Base-by-base conservation (phyloP, 2,329 filamentous ascomycete genomes). In the Metarhizium guizhouense region DNA sequence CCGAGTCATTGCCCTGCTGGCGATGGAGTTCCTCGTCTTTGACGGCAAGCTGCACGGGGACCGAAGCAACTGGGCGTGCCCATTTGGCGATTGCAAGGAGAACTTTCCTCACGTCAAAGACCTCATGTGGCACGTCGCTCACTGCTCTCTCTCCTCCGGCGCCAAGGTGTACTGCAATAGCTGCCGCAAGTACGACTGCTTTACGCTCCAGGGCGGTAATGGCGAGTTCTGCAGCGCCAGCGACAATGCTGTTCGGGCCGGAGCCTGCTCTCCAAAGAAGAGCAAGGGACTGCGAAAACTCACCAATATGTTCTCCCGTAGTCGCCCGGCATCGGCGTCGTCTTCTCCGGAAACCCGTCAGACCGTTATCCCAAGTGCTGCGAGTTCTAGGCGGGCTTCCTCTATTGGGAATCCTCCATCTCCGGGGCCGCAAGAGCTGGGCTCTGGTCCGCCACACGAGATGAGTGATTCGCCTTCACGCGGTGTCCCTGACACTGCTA, bases 161-260 rank as follows among this genome's bases (percentile, higher is more conserved):
- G 51, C 40, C 51, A 52, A 25, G 51, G 51, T 52, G 36, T 70
- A 48, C 52, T 54, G 40, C 25, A 54, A 48, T 13, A 38, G 52
- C 40, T 47, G 52, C 43, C 40, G 52, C 40, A 54, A 34, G 25
- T 8, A 54, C 36, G 51, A 52, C 51, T 52, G 51, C 40, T 52
- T 52, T 14, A 18, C 36, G 7, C 14, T 49, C 18, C 18, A 49
- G 13, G n/a, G 16, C 29, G 6, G 47, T 6, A 8, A 49, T 25
- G 20, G 20, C 18, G 16, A 34, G 25, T 29, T 29, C 25, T 49
- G n/a, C 47, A 29, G 47, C n/a, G 18, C 47, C 6, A 8, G 16
- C 20, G 47, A 30, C 29, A 16, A 25, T 25, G 47, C n/a, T 25
- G 25, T 25, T 25, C 29, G 47, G 20, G 25, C 7, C 25, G 29